Evolutionary conservation across 106 monocot genomes (phyloP).

Genomic region (Iris macrosiphon): DNA sequence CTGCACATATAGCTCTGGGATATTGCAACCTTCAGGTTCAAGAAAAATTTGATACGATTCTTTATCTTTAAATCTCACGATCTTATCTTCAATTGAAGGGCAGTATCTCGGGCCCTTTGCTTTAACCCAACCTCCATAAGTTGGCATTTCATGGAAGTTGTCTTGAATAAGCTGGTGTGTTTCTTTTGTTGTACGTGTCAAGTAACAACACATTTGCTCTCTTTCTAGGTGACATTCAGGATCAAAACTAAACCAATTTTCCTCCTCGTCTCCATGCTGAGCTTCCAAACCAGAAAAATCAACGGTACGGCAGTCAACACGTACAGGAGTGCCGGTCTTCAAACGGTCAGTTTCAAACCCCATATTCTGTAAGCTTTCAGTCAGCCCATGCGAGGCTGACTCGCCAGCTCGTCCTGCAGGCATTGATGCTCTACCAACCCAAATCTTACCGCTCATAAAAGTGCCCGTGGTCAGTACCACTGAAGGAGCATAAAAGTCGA

Average conservation of each 20-base stretch:
- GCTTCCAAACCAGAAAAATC: constrained; percentile 84
- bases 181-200: constrained; percentile 89
- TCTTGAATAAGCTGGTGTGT: constrained; percentile 90
- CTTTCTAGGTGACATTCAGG: constrained; percentile 82
- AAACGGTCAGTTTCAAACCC: constrained; percentile 97
- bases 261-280: constrained; percentile 95
- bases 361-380: constrained; percentile 75
- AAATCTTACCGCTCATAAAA: constrained; percentile 99
- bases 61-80: constrained; percentile 93
- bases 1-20: constrained; percentile 98
- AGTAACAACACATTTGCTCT: constrained; percentile 98
- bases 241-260: constrained; percentile 97
- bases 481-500: constrained; percentile 90
- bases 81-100: constrained; percentile 99
- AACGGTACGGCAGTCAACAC: constrained; percentile 76
- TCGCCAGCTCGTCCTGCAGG: constrained; percentile 96
- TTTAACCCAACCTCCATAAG: constrained; percentile 99
- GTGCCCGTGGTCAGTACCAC: constrained; percentile 94
- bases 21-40: constrained; percentile 94
- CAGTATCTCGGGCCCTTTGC: constrained; percentile 99
- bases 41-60: constrained; percentile 99
- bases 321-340: constrained; percentile 96
- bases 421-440: constrained; percentile 95
- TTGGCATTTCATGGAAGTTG: constrained; percentile 93
- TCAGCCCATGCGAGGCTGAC: constrained; percentile 89